Evolutionary conservation across 2,329 filamentous ascomycete species (phyloP), one percentile per base, ranked within the genome.

Genomic region (Cadophora sp.): DNA sequence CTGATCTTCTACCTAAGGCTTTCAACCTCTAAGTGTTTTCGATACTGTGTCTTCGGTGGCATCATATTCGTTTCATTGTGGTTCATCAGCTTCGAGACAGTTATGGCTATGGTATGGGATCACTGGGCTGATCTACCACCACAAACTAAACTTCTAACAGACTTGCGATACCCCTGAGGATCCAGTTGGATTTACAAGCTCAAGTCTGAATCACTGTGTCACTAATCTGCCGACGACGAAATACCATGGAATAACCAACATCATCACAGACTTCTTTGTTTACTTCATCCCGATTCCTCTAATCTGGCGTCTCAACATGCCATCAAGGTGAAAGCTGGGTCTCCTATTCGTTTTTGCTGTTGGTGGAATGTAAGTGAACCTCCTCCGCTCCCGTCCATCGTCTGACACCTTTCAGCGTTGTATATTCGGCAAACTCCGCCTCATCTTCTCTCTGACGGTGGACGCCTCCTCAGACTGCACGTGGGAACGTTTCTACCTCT

Each of bases 1-100:
- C 64, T 72, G 40, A 24, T 70, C 8, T 70, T 72, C 55, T 72
- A 72, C 26, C 65, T 72, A 7, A 59, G 70, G 27, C 56, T 72
- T 29, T 65, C 67, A 26, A 59, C 40, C 19, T 66, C 56, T 1
- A 50, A 19, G 43, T 51, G n/a, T 2, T 71, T 67, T 27, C 37
- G 65, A 48, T 51, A 27, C n/a, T 40, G 63, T 26, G 64, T 72
- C 6, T 69, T 40, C 8, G 58, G 16, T 3, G 65, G 68, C 22
- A 58, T 67, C 26, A 59, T 53, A 2, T 69, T 69, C 27, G 62
- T 69, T n/a, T 27, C 40, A 29, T 27, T 62, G 16, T 69, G 68
- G 68, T 62, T 66, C 46, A 16, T 40, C 5, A 37, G 34, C n/a
- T 64, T 64, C 37, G 62, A 64, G 24, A 43, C 37, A 9, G 29